Percentiles rank a stretch among this genome's conserved stretches.
These are phyloP conservation scores for Aspergillus egyptiacus DNA, from an alignment of 495 filamentous ascomycete genomes.

Conservation along the genomic window DNA sequence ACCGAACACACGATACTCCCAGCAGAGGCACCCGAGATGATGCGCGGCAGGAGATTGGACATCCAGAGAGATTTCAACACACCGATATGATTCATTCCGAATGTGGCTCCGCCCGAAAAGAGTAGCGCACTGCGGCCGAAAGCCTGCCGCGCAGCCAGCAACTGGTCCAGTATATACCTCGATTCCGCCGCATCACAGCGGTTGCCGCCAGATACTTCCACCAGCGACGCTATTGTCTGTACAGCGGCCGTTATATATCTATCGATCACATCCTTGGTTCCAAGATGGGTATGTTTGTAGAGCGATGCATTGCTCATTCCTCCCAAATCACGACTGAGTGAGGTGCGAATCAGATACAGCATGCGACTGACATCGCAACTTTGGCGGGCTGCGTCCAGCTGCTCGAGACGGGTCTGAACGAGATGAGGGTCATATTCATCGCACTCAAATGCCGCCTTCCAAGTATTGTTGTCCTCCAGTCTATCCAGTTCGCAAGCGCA, in stretches of 20 bases:
- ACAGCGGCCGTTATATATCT: conserved; percentile 74
- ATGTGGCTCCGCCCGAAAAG: conserved; percentile 85
- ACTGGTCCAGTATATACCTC: conserved; percentile 63
- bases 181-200: conserved; percentile 51
- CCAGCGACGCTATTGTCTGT: conserved; percentile 61
- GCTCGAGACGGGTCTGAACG: conserved; percentile 59
- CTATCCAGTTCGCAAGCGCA: conserved; percentile 73
- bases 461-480: conserved; percentile 72
- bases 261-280: conserved; percentile 84
- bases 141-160: conserved; percentile 74
- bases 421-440: conserved; percentile 65
- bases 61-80: conserved; percentile 85
- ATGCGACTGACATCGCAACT: conserved; percentile 69
- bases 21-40: conserved; percentile 89
- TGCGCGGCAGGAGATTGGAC: conserved; percentile 69
- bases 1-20: conserved; percentile 91
- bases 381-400: conserved; percentile 69
- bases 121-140: conserved; percentile 85
- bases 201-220: conserved; percentile 56
- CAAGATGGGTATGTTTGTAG: conserved; percentile 78
- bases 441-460: conserved; percentile 65
- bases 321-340: conserved; percentile 73
- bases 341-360: conserved; percentile 75
- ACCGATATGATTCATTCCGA: conserved; percentile 94
- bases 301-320: conserved; percentile 79